Percentiles rank a stretch among this genome's conserved stretches.
phyloP scores from a whole-genome alignment of 441 rosid genomes.

The Metrosideros polymorpha region DNA sequence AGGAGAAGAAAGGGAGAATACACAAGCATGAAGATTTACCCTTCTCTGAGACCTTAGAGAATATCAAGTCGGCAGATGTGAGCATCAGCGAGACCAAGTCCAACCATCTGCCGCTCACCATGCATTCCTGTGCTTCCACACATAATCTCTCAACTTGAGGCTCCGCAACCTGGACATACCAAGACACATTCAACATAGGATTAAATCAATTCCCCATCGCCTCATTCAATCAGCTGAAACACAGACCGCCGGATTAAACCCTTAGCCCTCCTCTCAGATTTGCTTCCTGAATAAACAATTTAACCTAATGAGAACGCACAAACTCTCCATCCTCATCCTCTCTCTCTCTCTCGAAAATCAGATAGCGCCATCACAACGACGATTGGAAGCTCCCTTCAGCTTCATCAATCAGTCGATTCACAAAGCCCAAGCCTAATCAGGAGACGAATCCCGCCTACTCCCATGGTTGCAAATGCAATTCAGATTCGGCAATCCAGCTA shows the following conservation, averaged over 20 bases:
- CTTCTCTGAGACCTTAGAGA: slow-evolving; percentile 90
- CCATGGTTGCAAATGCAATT: neutral
- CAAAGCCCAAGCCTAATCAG: neutral
- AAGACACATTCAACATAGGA: neutral
- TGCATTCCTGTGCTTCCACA: slow-evolving; percentile 70
- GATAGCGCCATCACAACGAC: neutral
- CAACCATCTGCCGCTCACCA: slow-evolving; percentile 55
- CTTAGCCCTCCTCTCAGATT: neutral
- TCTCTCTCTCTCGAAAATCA: neutral
- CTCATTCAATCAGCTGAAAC: neutral
- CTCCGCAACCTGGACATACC: slow-evolving; percentile 47
- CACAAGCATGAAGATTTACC: slow-evolving; percentile 23
- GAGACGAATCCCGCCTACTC: neutral
- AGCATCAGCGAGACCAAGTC: slow-evolving; percentile 85
- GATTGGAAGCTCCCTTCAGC: neutral
- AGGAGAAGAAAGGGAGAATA: neutral
- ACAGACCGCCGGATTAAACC: neutral
- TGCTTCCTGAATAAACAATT: neutral
- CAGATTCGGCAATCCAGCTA: neutral
- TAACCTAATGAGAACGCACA: neutral
- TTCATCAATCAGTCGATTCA: neutral
- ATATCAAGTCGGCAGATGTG: slow-evolving; percentile 79
- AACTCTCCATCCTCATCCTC: neutral
- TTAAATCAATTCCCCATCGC: neutral
- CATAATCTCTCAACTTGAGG: slow-evolving; percentile 77